Base-by-base conservation (phyloP, 208 protist genomes). In the Trypanosoma mega region DNA sequence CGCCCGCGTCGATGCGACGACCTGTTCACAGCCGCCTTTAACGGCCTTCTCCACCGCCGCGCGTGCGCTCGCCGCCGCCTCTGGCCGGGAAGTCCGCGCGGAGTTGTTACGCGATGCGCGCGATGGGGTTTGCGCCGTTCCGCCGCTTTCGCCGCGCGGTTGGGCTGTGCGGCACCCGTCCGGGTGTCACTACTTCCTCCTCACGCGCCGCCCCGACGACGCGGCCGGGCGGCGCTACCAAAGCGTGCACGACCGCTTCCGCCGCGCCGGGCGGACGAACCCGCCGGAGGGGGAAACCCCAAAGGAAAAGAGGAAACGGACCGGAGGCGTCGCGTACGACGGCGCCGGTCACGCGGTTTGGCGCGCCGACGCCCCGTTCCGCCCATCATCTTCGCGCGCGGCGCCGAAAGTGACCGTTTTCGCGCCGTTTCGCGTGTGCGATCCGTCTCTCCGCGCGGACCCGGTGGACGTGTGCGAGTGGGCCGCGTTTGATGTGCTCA, bases 361-460 rank as follows among this genome's bases (percentile, higher is more conserved):
- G 27, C 12, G 56, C 37, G 59, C 6, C 2, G 21, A 5, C 21
- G 33, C 43, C 41, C 8, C 27, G 5, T 24, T 43, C 20, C 36
- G 51, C 2, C 26, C 44, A 8, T 33, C 46, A 29, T 63, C 72
- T 6, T 41, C 27, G 3, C 76, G 80, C n/a, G 74, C 76, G 7
- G 67, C 81, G 60, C 59, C 68, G 12, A 65, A 78, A 24, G 26
- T 92, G 14, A 81, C 72, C 0, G 7, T 94, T 26, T 78, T 83
- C 58, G 82, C 80, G 1, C 82, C 84, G 1, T 91, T 94, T 53
- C 72, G 76, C 39, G 79, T 78, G n/a, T 76, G 76, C 37, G 88
- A 94, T 60, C 60, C 86, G 2, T 91, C 85, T 3, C 53, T 85
- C 4, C 56, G 58, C 37, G 70, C 92, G 49, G 69, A 75, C 0